Conservation (phyloP, 257 asterid genomes). For the Solanum lignicaule region DNA sequence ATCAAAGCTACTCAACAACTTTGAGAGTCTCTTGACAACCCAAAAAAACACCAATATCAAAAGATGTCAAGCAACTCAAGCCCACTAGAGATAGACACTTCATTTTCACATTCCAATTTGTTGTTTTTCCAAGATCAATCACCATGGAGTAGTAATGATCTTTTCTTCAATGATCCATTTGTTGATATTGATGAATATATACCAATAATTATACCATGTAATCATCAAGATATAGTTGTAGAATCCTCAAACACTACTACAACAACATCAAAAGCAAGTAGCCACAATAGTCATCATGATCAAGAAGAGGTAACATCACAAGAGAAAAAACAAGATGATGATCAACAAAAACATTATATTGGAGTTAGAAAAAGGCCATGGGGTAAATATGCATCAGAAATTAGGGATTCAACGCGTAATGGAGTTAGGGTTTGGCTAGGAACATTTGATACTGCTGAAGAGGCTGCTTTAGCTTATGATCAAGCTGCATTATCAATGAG, state of each 20-base stretch:
- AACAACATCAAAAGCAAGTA: background rate
- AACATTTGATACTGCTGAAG: constrained; percentile 24
- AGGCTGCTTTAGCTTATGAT: constrained; percentile 34
- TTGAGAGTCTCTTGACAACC: background rate
- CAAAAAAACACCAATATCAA: background rate
- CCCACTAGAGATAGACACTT: background rate
- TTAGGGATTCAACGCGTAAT: constrained; percentile 33
- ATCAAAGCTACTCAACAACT: background rate
- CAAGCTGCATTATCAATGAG: constrained; percentile 31
- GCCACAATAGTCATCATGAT: background rate
- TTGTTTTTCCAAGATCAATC: background rate
- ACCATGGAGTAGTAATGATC: background rate
- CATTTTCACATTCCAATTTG: background rate
- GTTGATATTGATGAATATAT: background rate
- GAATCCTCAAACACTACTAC: background rate
- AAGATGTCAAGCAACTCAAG: background rate
- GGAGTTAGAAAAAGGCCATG: constrained; percentile 29
- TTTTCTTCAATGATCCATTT: background rate
- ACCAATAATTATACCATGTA: background rate
- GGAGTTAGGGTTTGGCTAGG: constrained; percentile 35
- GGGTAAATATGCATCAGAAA: constrained; percentile 37
- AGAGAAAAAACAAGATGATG: background rate
- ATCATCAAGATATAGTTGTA: background rate
- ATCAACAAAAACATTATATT: constrained; percentile 4
- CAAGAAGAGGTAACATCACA: background rate